Conservation (phyloP, 495 filamentous ascomycete genomes). For the Penicillium flavigenum region DNA sequence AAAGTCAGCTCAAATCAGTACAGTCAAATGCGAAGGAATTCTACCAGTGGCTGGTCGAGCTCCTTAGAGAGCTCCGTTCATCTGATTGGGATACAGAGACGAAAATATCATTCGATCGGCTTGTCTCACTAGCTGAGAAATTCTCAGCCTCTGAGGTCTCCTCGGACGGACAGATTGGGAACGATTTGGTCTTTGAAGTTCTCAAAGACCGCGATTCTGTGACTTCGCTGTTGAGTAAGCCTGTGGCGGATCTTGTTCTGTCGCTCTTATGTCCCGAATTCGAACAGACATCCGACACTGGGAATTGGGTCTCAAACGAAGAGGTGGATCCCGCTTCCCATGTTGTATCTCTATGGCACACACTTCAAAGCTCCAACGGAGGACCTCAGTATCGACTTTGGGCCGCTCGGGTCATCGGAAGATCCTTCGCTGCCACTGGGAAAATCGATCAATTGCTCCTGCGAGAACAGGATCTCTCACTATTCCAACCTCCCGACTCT, state of each 20-base stretch:
- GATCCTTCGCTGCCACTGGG: constrained; percentile 76
- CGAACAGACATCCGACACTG: constrained; percentile 51
- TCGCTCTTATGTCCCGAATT: constrained; percentile 74
- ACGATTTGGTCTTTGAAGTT: constrained; percentile 69
- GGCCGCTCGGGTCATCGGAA: constrained; percentile 80
- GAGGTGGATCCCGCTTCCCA: constrained; percentile 61
- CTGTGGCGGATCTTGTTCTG: constrained; percentile 67
- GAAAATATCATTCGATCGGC: constrained; percentile 57
- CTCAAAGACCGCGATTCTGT: constrained; percentile 65
- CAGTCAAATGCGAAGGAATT: constrained; percentile 66
- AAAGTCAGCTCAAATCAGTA: constrained; percentile 69
- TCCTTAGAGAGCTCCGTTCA: constrained; percentile 57
- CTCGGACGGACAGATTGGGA: constrained; percentile 61
- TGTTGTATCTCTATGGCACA: constrained; percentile 69
- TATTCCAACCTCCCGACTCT: constrained; percentile 21
- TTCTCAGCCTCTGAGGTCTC: constrained; percentile 60
- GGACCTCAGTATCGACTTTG: constrained; percentile 74
- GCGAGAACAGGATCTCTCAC: constrained; percentile 39
- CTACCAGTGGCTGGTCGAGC: constrained; percentile 66
- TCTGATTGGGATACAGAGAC: constrained; percentile 46
- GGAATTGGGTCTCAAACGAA: constrained; percentile 59
- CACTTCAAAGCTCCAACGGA: constrained; percentile 58
- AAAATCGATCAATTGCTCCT: constrained; percentile 47
- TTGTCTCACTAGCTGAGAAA: constrained; percentile 61
- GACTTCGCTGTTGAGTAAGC: constrained; percentile 62